Evolutionary conservation across 1,284 basidiomycete species (phyloP).

Genomic region (Ganoderma multipileum): DNA sequence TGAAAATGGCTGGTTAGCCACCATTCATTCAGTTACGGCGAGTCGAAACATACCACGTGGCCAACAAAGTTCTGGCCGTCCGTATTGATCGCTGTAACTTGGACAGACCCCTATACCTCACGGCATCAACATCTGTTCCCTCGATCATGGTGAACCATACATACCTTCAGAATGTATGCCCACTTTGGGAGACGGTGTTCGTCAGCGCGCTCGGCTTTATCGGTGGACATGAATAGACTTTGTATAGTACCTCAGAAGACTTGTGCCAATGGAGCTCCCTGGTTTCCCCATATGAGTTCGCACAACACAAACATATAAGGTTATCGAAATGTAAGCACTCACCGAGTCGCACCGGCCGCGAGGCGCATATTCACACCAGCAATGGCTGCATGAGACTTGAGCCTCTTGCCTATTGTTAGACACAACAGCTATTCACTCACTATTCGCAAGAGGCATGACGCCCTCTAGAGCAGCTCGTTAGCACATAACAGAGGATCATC

Average conservation of each 20-base stretch:
- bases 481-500: not conserved
- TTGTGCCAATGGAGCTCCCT: conserved; percentile 81
- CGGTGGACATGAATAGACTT: not conserved
- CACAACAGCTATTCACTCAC: conserved; percentile 41
- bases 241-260: conserved; percentile 57
- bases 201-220: conserved; percentile 17
- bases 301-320: not conserved
- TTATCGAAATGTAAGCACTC: conserved; percentile 23
- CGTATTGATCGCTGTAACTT: conserved; percentile 66
- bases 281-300: conserved; percentile 2
- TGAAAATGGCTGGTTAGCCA: not conserved
- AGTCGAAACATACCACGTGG: conserved; percentile 45
- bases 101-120: conserved; percentile 57
- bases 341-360: conserved; percentile 69
- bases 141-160: conserved; percentile 6
- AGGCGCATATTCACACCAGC: conserved; percentile 77
- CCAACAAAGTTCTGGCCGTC: conserved; percentile 69
- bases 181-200: conserved; percentile 46
- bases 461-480: conserved; percentile 44
- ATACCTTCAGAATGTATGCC: conserved; percentile 68
- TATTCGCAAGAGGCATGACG: conserved; percentile 66
- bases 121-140: not conserved
- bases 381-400: conserved; percentile 47
- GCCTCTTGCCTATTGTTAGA: not conserved
- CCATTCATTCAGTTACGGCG: too few relatives aligned